A percentile compares a stretch with the other conserved stretches of the same genome.
phyloP scores from a whole-genome alignment of 1,284 basidiomycete species.

The Limonomyces culmigenus region DNA sequence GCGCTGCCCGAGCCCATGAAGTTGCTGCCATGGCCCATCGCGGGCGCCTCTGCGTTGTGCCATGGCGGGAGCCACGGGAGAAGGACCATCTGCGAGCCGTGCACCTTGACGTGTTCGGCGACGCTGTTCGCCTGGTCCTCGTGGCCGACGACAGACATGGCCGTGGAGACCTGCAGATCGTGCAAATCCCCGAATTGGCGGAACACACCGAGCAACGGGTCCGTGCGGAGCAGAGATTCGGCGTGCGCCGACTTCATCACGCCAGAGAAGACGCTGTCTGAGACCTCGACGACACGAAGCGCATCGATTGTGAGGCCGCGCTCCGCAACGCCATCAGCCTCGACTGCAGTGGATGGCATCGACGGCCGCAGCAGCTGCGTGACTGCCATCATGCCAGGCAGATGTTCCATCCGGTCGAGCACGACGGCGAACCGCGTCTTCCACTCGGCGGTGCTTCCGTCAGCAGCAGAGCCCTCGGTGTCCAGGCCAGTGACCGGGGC shows the following conservation, averaged over 20 bases:
- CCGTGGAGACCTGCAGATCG: conserved; percentile 30
- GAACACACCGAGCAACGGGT: conserved; percentile 47
- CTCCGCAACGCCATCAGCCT: neutral
- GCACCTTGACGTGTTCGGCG: conserved; percentile 27
- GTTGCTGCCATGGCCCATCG: conserved; percentile 37
- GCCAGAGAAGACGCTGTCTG: conserved; percentile 45
- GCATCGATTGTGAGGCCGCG: conserved; percentile 19
- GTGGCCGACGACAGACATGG: conserved; percentile 38
- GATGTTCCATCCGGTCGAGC: conserved; percentile 81
- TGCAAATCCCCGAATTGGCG: conserved; percentile 42
- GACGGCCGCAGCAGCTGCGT: conserved; percentile 46
- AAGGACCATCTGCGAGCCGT: conserved; percentile 36
- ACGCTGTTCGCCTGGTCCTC: conserved; percentile 39
- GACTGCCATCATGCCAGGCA: conserved; percentile 59
- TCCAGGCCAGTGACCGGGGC: conserved; percentile 21
- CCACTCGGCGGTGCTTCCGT: too few relatives aligned
- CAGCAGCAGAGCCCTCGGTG: conserved; percentile 12
- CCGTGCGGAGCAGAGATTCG: conserved; percentile 34
- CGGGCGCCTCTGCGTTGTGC: conserved; percentile 6
- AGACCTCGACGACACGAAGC: conserved; percentile 48
- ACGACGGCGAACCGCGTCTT: conserved; percentile 64
- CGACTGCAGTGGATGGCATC: conserved; percentile 10
- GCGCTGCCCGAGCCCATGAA: conserved; percentile 23
- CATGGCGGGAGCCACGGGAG: conserved; percentile 43
- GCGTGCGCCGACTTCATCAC: conserved; percentile 32